phyloP scores from a whole-genome alignment of 2,329 filamentous ascomycete species.

The Arthroderma sp. region DNA sequence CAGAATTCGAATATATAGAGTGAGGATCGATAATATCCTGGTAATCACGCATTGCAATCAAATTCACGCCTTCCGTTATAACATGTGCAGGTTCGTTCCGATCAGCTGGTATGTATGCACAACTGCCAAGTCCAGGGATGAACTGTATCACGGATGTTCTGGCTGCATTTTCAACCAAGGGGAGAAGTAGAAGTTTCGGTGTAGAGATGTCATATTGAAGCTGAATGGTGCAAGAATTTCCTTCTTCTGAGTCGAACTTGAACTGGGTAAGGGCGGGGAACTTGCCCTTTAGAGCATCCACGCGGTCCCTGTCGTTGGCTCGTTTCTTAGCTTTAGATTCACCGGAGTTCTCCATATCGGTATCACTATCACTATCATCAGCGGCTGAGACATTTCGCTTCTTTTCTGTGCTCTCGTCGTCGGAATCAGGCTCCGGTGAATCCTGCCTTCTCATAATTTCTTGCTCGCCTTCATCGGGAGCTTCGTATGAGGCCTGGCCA shows the following conservation, averaged over 20 bases:
- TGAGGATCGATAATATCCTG: slow-evolving; percentile 76
- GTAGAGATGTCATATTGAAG: slow-evolving; percentile 68
- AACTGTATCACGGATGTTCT: slow-evolving; percentile 74
- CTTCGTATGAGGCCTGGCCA: slow-evolving; percentile 79
- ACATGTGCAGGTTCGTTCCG: slow-evolving; percentile 42
- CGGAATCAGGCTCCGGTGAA: slow-evolving; percentile 43
- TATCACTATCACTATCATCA: slow-evolving; percentile 25
- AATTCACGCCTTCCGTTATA: slow-evolving; percentile 73
- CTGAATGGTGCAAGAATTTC: slow-evolving; percentile 66
- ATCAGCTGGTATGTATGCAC: slow-evolving; percentile 54
- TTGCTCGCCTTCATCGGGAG: slow-evolving; percentile 85
- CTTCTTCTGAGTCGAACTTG: slow-evolving; percentile 62
- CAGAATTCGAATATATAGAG: slow-evolving; percentile 81
- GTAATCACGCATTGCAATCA: slow-evolving; percentile 81
- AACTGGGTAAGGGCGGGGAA: slow-evolving; percentile 61
- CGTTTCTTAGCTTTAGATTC: slow-evolving; percentile 31
- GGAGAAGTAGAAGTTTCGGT: slow-evolving; percentile 87
- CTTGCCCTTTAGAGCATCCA: slow-evolving; percentile 52
- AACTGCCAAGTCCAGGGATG: slow-evolving; percentile 63
- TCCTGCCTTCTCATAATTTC: slow-evolving; percentile 57
- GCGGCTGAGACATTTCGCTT: slow-evolving; percentile 2
- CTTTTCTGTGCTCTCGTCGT: slow-evolving; percentile 40
- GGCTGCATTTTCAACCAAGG: slow-evolving; percentile 71
- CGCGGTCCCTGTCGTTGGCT: slow-evolving; percentile 41
- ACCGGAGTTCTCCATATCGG: slow-evolving; percentile 25